These are phyloP conservation scores for Nematodospora anomalae DNA, from an alignment of 1,139 yeast genomes.

Conservation along the genomic window DNA sequence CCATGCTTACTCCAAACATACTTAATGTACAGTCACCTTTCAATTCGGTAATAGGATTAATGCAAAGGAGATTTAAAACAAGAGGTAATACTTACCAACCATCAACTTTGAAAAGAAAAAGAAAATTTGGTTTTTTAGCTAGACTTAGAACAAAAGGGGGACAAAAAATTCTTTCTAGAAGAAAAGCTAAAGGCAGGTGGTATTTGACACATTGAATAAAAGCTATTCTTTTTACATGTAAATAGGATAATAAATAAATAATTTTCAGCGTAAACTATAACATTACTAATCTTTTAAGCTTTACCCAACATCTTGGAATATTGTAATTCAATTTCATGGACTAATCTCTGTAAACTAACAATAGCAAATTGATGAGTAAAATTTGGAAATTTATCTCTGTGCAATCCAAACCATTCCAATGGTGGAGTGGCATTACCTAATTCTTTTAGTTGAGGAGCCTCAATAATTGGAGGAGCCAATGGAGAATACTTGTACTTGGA, in stretches of 20 bases:
- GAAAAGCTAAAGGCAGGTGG: conserved; percentile 94
- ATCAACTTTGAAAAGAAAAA: conserved; percentile 83
- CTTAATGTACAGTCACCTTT: conserved; percentile 18
- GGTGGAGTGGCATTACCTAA: conserved; percentile 98
- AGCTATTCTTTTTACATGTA: conserved; percentile 8
- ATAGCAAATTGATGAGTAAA: conserved; percentile 80
- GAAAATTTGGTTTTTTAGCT: conserved; percentile 89
- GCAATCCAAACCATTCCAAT: conserved; percentile 94
- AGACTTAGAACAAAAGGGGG: conserved; percentile 79
- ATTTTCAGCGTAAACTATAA: conserved; percentile 2
- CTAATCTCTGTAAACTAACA: conserved; percentile 69
- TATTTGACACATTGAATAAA: conserved; percentile 68
- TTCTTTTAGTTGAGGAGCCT: conserved; percentile 86
- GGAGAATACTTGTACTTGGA: conserved; percentile 64
- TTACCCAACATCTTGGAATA: conserved; percentile 49
- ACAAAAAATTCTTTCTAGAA: conserved; percentile 71
- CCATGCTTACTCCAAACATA: conserved; percentile 2
- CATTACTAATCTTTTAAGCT: conserved; percentile 24
- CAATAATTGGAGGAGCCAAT: conserved; percentile 73
- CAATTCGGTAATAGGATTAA: conserved; percentile 34
- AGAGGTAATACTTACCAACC: conserved; percentile 97
- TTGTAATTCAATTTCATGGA: conserved; percentile 57
- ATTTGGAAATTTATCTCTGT: conserved; percentile 80
- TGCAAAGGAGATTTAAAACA: conserved; percentile 72
- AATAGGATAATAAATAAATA: conserved; percentile 5